These are phyloP conservation scores for Dillenia suffruticosa DNA, from an alignment of 164 flowering plant species.

Conservation along the genomic window DNA sequence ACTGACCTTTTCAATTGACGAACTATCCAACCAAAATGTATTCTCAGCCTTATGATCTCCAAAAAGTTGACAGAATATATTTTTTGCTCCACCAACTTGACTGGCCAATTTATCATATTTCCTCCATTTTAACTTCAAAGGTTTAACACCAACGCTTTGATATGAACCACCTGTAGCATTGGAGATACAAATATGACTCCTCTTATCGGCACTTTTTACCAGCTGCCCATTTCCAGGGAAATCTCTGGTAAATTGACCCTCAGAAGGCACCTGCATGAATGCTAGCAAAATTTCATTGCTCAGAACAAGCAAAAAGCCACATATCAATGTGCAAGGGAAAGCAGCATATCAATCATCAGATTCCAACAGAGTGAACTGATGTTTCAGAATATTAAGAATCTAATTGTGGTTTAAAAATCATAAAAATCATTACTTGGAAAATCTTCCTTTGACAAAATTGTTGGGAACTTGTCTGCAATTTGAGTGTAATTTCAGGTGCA, in stretches of 20 bases:
- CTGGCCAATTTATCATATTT: constrained; percentile 52
- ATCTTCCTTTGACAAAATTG: no score
- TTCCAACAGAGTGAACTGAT: no score
- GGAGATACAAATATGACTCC: constrained; percentile 12
- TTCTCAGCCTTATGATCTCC: constrained; percentile 56
- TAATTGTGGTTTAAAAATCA: no score
- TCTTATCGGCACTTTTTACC: constrained; percentile 11
- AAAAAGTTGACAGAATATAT: constrained; percentile 67
- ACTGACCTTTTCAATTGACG: constrained; percentile 75
- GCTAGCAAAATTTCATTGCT: constrained; percentile 53
- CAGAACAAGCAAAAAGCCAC: constrained; percentile 17
- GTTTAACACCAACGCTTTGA: constrained; percentile 21
- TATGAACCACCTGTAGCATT: constrained; percentile 14
- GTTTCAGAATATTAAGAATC: no score
- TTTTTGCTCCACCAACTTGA: constrained; percentile 77
- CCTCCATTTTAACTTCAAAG: constrained; percentile 70
- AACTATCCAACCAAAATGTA: constrained; percentile 97
- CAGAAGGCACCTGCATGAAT: constrained; percentile 59
- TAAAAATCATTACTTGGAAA: no score
- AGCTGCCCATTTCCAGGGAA: constrained; percentile 13
- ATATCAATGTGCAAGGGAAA: background rate
- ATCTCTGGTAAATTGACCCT: constrained; percentile 22
- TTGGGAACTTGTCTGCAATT: no score
- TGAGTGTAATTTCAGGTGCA: no score
- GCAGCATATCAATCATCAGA: no score